phyloP scores from a whole-genome alignment of 495 filamentous ascomycete genomes.

The Aspergillus homomorphus region DNA sequence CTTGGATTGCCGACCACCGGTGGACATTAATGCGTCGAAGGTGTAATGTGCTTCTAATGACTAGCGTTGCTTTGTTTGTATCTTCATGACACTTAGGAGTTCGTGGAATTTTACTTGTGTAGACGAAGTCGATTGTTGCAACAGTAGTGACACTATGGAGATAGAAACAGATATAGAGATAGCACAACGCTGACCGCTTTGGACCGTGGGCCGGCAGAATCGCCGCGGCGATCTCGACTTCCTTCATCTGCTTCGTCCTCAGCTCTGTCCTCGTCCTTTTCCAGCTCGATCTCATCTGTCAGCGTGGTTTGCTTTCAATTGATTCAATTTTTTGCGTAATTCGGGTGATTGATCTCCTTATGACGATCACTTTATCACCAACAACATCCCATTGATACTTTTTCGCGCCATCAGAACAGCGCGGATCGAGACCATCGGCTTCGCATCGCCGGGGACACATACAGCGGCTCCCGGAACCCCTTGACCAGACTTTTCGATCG shows the following conservation, averaged over 20 bases:
- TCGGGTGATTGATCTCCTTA: not conserved
- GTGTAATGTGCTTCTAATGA: not conserved
- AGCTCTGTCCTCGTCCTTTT: not conserved
- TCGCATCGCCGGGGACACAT: not conserved
- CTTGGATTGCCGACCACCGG: slow-evolving; percentile 66
- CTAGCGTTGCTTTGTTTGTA: not conserved
- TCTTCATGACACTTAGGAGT: not conserved
- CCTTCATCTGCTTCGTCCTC: not conserved
- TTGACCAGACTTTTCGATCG: not conserved
- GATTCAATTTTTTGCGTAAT: not conserved
- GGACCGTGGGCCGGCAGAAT: slow-evolving; percentile 25
- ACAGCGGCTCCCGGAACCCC: not conserved
- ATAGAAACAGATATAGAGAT: too few relatives aligned
- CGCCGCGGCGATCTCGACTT: slow-evolving; percentile 11
- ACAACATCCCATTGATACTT: not conserved
- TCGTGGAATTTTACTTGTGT: too few relatives aligned
- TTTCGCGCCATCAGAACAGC: not conserved
- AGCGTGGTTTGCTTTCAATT: not conserved
- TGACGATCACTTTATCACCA: not conserved
- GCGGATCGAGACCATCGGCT: not conserved
- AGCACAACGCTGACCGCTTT: slow-evolving; percentile 19
- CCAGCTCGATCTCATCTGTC: not conserved
- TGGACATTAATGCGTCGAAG: slow-evolving; percentile 42
- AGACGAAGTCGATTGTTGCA: too few relatives aligned
- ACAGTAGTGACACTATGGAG: too few relatives aligned